Evolutionary conservation across 2,329 filamentous ascomycete genomes (phyloP).

Genomic region (Pestalotiopsis sp.): DNA sequence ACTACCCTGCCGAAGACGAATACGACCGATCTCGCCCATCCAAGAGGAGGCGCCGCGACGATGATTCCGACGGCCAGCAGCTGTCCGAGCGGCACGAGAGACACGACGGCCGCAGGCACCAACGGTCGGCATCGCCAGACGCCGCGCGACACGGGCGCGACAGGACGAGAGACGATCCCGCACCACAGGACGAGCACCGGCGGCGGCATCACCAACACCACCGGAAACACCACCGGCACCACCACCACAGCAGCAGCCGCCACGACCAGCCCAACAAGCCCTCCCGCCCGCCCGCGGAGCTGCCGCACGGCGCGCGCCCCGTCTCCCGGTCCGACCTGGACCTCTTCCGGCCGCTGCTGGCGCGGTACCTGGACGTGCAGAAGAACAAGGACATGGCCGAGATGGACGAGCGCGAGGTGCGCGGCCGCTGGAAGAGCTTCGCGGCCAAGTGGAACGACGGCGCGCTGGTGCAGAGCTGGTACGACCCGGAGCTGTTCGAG

Average conservation of each 20-base stretch:
- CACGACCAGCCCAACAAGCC: conserved; percentile 3
- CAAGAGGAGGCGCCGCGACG: neutral
- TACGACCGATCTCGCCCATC: neutral
- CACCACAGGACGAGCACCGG: conserved; percentile 20
- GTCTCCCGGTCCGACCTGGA: conserved; percentile 72
- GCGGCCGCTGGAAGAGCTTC: conserved; percentile 93
- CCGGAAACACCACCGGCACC: conserved; percentile 24
- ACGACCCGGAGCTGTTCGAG: conserved; percentile 74
- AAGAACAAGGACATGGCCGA: conserved; percentile 72
- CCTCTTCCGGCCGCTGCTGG: conserved; percentile 72
- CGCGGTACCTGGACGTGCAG: conserved; percentile 85
- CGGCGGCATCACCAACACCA: conserved; percentile 37
- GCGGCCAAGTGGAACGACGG: conserved; percentile 87
- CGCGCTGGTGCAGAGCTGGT: conserved; percentile 90
- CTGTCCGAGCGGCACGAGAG: neutral
- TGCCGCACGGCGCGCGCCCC: conserved; percentile 68
- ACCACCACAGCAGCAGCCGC: conserved; percentile 31
- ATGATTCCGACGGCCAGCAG: neutral
- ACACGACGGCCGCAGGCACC: neutral
- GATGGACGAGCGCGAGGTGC: conserved; percentile 74
- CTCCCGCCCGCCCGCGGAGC: conserved; percentile 25
- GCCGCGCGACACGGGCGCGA: neutral
- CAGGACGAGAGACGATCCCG: neutral
- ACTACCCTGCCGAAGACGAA: neutral
- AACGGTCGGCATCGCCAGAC: neutral